Evolutionary conservation across 2,329 filamentous ascomycete genomes (phyloP), one percentile per base, ranked within the genome.

Genomic region (Dryadomyces quercivorus): DNA sequence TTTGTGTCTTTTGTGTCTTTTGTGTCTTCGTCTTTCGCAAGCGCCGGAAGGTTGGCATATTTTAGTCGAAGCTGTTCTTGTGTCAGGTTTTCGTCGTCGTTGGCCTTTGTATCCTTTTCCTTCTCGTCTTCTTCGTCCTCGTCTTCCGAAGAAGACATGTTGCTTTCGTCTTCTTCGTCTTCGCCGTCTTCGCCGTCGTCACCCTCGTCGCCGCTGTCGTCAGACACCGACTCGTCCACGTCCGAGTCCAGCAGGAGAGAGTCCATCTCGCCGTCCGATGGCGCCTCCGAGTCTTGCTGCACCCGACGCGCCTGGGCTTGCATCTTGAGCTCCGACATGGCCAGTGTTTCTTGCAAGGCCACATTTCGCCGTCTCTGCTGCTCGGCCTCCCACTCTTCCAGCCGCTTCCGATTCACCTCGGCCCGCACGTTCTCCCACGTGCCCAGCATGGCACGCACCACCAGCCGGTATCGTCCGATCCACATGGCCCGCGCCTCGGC

Each of bases 321-420:
- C 1, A 87, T 70, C 62, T 86, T 82, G 61, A 80, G 78, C 58
- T 85, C 85, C 0, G 84, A 87, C 55, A 84, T 75, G 58, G 84
- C 86, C 62, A 87, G 84, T 61, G 82, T 86, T 70, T 85, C 82
- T 62, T 85, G 88, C 63, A 86, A 75, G 50, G 82, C 88, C 63
- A 80, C 83, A 69, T 77, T 83, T 65, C 79, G 78, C 60, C 78
- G 77, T 64, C 71, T 76, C 61, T 85, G 78, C 63, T 85, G 81
- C 58, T 82, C 78, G 2, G 75, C 80, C 60, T 85, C 78, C 81
- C 81, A 85, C 59, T 81, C 77, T 43, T 75, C 72, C 16, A 85
- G 58, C 2, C 81, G 74, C 26, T 73, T 72, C 21, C 76, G 74
- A 63, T 85, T 85, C 46, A 85, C 76, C 62, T 85, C 80, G 0